Base-by-base conservation (phyloP, 805 yeast genomes). In the Yarrowia sp. region DNA sequence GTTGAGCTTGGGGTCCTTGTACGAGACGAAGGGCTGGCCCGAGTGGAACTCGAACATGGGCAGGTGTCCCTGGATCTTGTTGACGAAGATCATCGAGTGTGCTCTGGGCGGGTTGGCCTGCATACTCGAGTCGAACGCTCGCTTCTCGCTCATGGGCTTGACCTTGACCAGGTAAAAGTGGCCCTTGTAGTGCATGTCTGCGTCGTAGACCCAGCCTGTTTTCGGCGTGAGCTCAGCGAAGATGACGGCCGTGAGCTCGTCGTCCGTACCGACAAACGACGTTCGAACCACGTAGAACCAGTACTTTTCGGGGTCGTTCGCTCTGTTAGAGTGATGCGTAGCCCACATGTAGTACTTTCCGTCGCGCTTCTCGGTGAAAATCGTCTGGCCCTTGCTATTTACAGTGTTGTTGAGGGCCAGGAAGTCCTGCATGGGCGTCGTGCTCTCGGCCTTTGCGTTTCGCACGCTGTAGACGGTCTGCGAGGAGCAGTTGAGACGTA, bases 391-490 rank as follows among this genome's bases (percentile, higher is more conserved):
- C n/a, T 18, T 10, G 56, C 41, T 32, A 33, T 49, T 49, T 22
- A 49, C 56, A 49, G 41, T 22, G 56, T 49, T 49, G 31, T 49
- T 49, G 41, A 49, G 56, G 35, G 56, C 56, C 18, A 12, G 10
- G n/a, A 49, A 49, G n/a, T 33, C 22, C 31, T 49, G 39, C 41
- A 32, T 33, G n/a, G 32, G 22, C 10, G 41, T 27, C 10, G 31
- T 18, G 10, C 18, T 32, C 12, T 49, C 32, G 3, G 21, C 12
- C 29, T 49, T 32, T 5, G 41, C 24, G n/a, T 22, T n/a, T 14
- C 24, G 16, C 6, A 33, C 41, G 3, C 41, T 33, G 29, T 49
- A 31, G 10, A 49, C 56, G 3, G 39, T 49, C 41, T 49, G 39
- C 10, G 41, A 22, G 12, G 22, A 29, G 16, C 56, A 49, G 41